Evolutionary conservation across 2,329 filamentous ascomycete species (phyloP).

Genomic region (Epichloe bromicola): DNA sequence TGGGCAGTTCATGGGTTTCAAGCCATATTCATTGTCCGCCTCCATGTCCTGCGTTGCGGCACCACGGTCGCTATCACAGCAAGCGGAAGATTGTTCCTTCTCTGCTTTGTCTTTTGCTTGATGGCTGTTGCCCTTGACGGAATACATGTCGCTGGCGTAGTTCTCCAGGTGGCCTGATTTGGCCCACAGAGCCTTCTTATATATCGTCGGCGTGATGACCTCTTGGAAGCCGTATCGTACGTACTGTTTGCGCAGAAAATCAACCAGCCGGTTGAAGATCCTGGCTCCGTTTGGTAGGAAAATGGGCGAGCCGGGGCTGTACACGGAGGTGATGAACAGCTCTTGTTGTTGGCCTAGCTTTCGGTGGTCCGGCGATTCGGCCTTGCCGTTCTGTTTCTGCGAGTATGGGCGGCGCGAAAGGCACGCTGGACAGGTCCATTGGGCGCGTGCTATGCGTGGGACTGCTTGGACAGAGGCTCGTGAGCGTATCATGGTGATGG

Average conservation of each 20-base stretch:
- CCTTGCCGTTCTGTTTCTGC: slow-evolving; percentile 11
- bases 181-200: slow-evolving; percentile 79
- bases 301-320: slow-evolving; percentile 76
- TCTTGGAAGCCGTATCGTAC: slow-evolving; percentile 76
- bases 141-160: slow-evolving; percentile 87
- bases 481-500: slow-evolving; percentile 18
- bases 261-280: slow-evolving; percentile 71
- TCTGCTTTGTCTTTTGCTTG: not conserved
- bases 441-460: slow-evolving; percentile 7
- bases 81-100: slow-evolving; percentile 8
- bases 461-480: slow-evolving; percentile 10
- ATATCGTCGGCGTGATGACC: slow-evolving; percentile 81
- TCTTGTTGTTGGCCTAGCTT: slow-evolving; percentile 52
- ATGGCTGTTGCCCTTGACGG: slow-evolving; percentile 45
- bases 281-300: slow-evolving; percentile 71
- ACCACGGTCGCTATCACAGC: slow-evolving; percentile 19
- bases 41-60: slow-evolving; percentile 31
- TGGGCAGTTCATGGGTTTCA: slow-evolving; percentile 91
- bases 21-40: slow-evolving; percentile 58
- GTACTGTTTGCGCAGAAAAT: slow-evolving; percentile 75
- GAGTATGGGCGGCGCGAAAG: slow-evolving; percentile 19
- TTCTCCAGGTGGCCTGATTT: slow-evolving; percentile 80
- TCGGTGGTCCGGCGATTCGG: slow-evolving; percentile 41
- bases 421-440: slow-evolving; percentile 22
- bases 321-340: slow-evolving; percentile 65